These are phyloP conservation scores for Sphaerosporella brunnea DNA, from an alignment of 495 filamentous ascomycete genomes.

Conservation along the genomic window DNA sequence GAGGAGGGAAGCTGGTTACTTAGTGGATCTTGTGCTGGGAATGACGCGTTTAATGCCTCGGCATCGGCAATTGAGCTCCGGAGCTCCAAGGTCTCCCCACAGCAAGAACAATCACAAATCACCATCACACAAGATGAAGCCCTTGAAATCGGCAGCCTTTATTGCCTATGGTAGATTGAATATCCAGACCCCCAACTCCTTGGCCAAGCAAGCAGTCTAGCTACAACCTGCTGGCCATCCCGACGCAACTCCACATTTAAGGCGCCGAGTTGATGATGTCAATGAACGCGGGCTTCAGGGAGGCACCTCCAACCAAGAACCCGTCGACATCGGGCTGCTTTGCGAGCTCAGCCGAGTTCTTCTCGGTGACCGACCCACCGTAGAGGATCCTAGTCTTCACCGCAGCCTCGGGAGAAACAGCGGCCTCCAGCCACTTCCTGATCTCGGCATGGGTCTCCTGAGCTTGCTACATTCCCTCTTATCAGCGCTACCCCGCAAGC, in stretches of 20 bases:
- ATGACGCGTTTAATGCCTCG: no score
- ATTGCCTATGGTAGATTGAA: no score
- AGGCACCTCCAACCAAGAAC: slow-evolving; percentile 94
- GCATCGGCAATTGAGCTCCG: no score
- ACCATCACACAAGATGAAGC: no score
- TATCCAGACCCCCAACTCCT: no score
- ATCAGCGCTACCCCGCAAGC: slow-evolving; percentile 3
- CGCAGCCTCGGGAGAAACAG: slow-evolving; percentile 38
- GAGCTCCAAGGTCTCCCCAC: no score
- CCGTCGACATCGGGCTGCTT: slow-evolving; percentile 90
- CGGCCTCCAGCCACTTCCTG: slow-evolving; percentile 64
- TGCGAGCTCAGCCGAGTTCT: slow-evolving; percentile 89
- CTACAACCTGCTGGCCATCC: not conserved
- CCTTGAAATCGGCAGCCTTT: no score
- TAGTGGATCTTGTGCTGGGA: no score
- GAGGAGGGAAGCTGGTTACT: no score
- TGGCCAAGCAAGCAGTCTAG: not conserved
- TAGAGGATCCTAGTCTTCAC: slow-evolving; percentile 61
- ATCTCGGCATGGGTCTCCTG: slow-evolving; percentile 88
- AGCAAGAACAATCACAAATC: no score
- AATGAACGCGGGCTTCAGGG: slow-evolving; percentile 84
- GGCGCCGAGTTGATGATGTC: slow-evolving; percentile 40
- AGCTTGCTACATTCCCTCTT: slow-evolving; percentile 42
- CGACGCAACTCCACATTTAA: not conserved
- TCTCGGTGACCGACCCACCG: slow-evolving; percentile 89